A percentile compares a stretch with the other conserved stretches of the same genome.
phyloP scores from a whole-genome alignment of 2,329 filamentous ascomycete species.

The Alternaria infectoria region DNA sequence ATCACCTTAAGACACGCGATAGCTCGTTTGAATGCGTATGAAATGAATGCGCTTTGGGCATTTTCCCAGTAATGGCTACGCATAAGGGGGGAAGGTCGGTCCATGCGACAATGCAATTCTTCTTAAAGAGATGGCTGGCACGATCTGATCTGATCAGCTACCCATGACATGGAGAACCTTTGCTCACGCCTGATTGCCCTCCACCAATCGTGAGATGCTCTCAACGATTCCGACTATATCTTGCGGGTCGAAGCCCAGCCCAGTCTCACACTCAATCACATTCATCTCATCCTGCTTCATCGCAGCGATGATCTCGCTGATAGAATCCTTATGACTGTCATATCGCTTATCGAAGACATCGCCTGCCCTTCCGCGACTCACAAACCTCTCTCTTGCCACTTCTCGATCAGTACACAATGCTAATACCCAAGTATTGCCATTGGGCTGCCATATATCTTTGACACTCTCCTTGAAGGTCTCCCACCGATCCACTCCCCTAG shows the following conservation, averaged over 20 bases:
- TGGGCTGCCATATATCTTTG: constrained; percentile 1
- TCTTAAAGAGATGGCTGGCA: background rate
- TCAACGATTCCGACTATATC: background rate
- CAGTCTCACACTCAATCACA: background rate
- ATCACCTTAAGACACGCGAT: constrained; percentile 23
- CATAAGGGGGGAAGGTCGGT: background rate
- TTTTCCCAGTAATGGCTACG: background rate
- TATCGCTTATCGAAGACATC: constrained; percentile 17
- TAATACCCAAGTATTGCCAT: background rate
- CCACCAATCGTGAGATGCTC: background rate
- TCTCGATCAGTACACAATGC: constrained; percentile 3
- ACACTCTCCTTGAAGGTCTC: constrained; percentile 5
- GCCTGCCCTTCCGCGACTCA: constrained; percentile 9
- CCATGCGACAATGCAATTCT: background rate
- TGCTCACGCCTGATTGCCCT: background rate
- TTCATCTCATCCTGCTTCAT: constrained; percentile 11
- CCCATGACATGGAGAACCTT: background rate
- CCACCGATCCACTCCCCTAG: constrained; percentile 10
- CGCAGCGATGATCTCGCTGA: constrained; percentile 4
- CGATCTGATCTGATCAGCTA: background rate
- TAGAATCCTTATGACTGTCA: constrained; percentile 2
- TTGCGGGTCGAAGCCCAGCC: background rate
- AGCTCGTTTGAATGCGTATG: background rate
- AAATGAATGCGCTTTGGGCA: background rate
- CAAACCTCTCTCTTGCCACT: constrained; percentile 3